Evolutionary conservation across 345 rosid genomes (phyloP).

Genomic region (Aethionema arabicum): DNA sequence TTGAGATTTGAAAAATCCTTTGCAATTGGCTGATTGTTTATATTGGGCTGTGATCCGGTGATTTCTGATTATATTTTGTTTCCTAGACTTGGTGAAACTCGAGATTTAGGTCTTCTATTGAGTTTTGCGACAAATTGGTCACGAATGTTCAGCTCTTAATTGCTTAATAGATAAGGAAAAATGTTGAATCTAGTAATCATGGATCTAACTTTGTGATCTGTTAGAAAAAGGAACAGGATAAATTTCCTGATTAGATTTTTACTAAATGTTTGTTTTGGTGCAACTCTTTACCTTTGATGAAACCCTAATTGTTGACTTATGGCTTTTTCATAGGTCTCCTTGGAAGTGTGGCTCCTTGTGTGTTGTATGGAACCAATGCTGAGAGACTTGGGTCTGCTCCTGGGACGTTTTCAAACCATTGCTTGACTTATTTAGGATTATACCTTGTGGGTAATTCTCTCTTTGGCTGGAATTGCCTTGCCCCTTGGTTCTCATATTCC

Average conservation of each 20-base stretch:
- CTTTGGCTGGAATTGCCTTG: constrained; percentile 77
- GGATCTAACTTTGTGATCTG: not conserved
- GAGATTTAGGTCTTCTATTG: constrained; percentile 3
- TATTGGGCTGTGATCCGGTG: not conserved
- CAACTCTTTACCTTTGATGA: constrained; percentile 19
- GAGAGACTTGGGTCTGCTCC: constrained; percentile 82
- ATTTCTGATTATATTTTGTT: constrained; percentile 5
- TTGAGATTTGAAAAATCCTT: not conserved
- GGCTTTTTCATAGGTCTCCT: constrained; percentile 61
- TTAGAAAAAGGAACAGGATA: not conserved
- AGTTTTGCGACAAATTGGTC: not conserved
- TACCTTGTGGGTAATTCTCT: constrained; percentile 64
- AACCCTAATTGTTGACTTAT: constrained; percentile 13
- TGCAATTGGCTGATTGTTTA: not conserved
- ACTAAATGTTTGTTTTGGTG: constrained; percentile 4
- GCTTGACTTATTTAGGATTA: constrained; percentile 70
- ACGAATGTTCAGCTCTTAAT: not conserved
- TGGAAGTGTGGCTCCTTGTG: constrained; percentile 86
- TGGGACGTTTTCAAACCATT: constrained; percentile 77
- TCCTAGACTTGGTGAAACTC: not conserved
- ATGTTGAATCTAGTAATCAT: not conserved
- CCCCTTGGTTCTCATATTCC: constrained; percentile 82
- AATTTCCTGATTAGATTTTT: not conserved
- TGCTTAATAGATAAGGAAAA: not conserved
- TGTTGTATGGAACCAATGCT: constrained; percentile 80